Evolutionary conservation across 1,284 basidiomycete genomes (phyloP), one percentile per base, ranked within the genome.

Genomic region (Cryptococcus deneoformans): DNA sequence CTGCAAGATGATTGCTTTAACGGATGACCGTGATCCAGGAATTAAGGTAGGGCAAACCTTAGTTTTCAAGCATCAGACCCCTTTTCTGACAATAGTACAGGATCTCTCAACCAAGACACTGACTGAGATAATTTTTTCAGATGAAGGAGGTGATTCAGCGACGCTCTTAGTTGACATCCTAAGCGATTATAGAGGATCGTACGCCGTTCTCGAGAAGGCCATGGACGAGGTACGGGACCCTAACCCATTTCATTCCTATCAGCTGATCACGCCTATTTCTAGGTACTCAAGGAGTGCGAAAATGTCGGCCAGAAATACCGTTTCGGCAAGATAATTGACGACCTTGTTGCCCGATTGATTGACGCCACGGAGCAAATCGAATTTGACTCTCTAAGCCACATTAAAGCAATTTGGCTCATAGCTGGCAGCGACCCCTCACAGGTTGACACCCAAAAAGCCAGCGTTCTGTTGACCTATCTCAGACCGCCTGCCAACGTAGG

Each of bases 1-100:
- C 62, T 86, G 84, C 2, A 86, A 86, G 53, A 83, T 99, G n/a
- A 62, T 72, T 12, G 81, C 88, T 24, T 85, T 92, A 29, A 87
- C 92, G 79, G 76, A 88, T 46, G 96, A 99, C 68, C 92, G 96
- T 71, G 96, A 99, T 70, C 91, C 93, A 52, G 85, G 85, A 0
- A 88, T 99, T 65, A 93, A 90, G 67, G 82, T 82, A 45, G 51
- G 73, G 40, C 7, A 11, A 39, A 11, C 8, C 37, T 50, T 11
- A 9, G 36, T 38, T 38, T 10, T 20, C 12, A 38, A 20, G 16
- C 39, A 34, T 53, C 7, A 38, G 29, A 36, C 45, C 45, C 39
- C 55, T 20, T 55, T 42, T 5, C 36, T 57, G 47, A 54, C 48
- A 16, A 2, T 11, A n/a, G 29, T 11, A 3, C 72, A 85, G 81